Base-by-base conservation (phyloP, 768 basidiomycete genomes). In the Phylloporus sp. region DNA sequence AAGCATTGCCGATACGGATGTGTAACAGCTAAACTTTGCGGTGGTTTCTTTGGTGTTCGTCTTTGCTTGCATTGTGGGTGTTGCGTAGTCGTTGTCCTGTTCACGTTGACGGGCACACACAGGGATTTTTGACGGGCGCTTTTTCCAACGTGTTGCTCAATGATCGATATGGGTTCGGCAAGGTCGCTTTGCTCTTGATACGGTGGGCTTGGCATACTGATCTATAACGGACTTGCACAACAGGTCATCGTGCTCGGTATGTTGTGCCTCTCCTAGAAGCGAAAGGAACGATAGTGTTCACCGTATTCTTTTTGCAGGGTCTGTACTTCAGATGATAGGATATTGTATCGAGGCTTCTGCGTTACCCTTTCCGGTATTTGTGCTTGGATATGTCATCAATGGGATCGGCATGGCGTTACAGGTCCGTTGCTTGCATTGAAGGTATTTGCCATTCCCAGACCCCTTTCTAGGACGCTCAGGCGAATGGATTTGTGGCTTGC, bases 391-490 rank as follows among this genome's bases (percentile, higher is more conserved):
- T 55, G 56, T 64, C 22, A 57, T 79, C 49, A 73, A 72, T n/a
- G 78, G 78, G 1, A 62, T 77, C 26, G 76, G 74, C 12, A 52
- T 76, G 51, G 73, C 78, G 20, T 42, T 77, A 20, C 73, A 76
- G 70, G 85, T 81, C 51, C 38, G 62, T 45, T 47, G 8, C 16
- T 11, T 23, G 36, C 13, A 2, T 23, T 9, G n/a, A 4, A 11
- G 8, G 31, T 41, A 15, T 23, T 11, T 36, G 9, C 13, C n/a
- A 15, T 23, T 18, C 45, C 28, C 27, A 16, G 16, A 32, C 27
- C 6, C 26, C 24, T 27, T 48, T 47, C 26, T 13, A 78, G 72
- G 75, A 80, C 45, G 75, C 78, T 16, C 77, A 78, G 57, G 72
- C 72, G 13, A 81, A 79, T 49, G 73, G 75, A 3, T 73, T 76